Evolutionary conservation across 169 alveolate genomes (phyloP).

Genomic region (Eimeria sp.): DNA sequence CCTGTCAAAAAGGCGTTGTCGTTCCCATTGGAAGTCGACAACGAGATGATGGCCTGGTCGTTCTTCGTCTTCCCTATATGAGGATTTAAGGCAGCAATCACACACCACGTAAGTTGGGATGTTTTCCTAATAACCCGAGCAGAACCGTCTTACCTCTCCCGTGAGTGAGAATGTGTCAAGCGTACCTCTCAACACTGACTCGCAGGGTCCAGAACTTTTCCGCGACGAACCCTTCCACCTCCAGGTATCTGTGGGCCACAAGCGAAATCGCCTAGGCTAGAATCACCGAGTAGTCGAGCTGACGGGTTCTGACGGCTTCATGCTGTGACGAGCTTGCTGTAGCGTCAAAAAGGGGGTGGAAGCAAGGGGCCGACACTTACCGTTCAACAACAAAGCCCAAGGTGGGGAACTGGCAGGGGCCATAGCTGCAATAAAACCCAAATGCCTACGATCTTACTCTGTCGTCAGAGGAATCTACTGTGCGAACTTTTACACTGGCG

Average conservation of each 20-base stretch:
- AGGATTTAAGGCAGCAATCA: neutral
- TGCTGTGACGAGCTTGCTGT: neutral
- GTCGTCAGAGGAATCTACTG: neutral
- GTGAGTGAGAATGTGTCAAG: neutral
- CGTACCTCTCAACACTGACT: conserved; percentile 85
- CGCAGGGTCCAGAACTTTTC: conserved; percentile 97
- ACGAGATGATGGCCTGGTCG: conserved; percentile 75
- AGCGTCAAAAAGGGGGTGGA: neutral
- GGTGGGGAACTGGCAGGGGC: conserved; percentile 99
- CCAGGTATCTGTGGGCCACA: conserved; percentile 84
- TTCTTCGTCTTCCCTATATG: conserved; percentile 79
- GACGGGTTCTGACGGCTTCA: neutral
- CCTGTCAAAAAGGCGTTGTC: conserved; percentile 90
- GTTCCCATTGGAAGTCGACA: conserved; percentile 88
- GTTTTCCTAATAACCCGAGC: neutral
- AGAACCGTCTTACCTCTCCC: neutral
- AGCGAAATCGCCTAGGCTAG: neutral
- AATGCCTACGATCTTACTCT: neutral
- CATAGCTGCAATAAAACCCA: conserved; percentile 93
- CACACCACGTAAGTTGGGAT: neutral
- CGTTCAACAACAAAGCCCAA: conserved; percentile 99
- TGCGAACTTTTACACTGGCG: neutral
- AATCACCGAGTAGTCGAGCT: neutral
- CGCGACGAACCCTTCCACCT: conserved; percentile 94
- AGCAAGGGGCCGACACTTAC: conserved; percentile 21